A percentile compares a stretch with the other conserved stretches of the same genome.
phyloP scores from a whole-genome alignment of 768 basidiomycete genomes.

The Ramaria rubella region DNA sequence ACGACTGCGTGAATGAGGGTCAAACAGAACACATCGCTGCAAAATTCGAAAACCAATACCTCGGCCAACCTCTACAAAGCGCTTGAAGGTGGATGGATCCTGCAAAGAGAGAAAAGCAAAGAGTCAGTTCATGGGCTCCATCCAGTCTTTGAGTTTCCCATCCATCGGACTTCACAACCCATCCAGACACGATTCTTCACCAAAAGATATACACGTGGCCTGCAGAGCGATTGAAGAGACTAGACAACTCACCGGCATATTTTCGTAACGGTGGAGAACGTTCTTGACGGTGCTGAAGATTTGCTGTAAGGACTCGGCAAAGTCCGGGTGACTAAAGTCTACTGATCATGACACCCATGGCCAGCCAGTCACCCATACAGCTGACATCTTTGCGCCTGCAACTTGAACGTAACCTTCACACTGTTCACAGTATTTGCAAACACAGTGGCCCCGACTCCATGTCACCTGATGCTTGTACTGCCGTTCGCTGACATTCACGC shows the following conservation, averaged over 20 bases:
- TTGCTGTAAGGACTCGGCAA: not conserved
- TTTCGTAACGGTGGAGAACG: conserved; percentile 3
- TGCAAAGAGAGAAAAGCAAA: conserved; percentile 20
- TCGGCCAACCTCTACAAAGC: conserved; percentile 97
- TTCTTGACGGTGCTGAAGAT: conserved; percentile 5
- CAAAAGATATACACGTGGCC: not conserved
- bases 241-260: conserved; percentile 4
- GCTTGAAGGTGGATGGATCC: conserved; percentile 83
- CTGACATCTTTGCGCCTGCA: too few relatives aligned
- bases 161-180: conserved; percentile 1
- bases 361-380: too few relatives aligned
- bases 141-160: not conserved
- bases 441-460: too few relatives aligned
- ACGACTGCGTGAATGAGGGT: conserved; percentile 55
- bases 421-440: too few relatives aligned
- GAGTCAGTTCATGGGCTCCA: not conserved
- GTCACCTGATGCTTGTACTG: too few relatives aligned
- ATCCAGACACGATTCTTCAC: not conserved
- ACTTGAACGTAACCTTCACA: too few relatives aligned
- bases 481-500: too few relatives aligned
- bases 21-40: not conserved
- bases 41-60: conserved; percentile 39
- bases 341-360: too few relatives aligned
- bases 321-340: too few relatives aligned
- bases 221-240: not conserved